A percentile compares a stretch with the other conserved stretches of the same genome.
Conservation (phyloP, 108 stramenopile species). For the Cyclotella kingstonii region DNA sequence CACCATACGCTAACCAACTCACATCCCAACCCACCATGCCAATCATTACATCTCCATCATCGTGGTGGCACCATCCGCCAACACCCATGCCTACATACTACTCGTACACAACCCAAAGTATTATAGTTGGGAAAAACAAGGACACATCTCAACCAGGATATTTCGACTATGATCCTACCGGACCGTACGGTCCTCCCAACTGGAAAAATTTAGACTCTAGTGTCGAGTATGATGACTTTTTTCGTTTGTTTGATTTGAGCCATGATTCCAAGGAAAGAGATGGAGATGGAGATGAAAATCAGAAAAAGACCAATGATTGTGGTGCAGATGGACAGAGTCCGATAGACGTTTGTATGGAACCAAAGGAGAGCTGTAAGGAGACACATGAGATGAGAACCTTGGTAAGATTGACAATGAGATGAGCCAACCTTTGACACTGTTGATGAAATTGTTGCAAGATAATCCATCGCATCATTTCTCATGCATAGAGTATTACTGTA, state of each 20-base stretch:
- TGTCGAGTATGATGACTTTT: conserved; percentile 21
- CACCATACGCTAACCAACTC: no score
- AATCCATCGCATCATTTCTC: no score
- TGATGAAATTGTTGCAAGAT: background rate
- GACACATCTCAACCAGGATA: conserved; percentile 24
- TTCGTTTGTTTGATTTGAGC: conserved; percentile 30
- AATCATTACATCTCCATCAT: no score
- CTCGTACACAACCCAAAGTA: no score
- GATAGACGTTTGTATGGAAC: conserved; percentile 57
- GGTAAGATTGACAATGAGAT: conserved; percentile 5
- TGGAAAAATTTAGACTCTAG: conserved; percentile 25
- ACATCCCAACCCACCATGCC: no score
- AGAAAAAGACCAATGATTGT: conserved; percentile 40
- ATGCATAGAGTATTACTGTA: background rate
- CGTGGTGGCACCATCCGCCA: no score
- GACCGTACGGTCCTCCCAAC: conserved; percentile 23
- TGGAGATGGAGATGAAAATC: no score
- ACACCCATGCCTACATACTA: conserved; percentile 21
- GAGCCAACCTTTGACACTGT: background rate
- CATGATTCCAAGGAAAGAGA: no score
- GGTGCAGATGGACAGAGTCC: conserved; percentile 60
- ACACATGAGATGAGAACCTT: conserved; percentile 39
- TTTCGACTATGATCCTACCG: conserved; percentile 36
- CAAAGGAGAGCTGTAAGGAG: conserved; percentile 22
- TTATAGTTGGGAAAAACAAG: conserved; percentile 12